Evolutionary conservation across 1,139 yeast genomes (phyloP).

Genomic region (Scheffersomyces lignicola): DNA sequence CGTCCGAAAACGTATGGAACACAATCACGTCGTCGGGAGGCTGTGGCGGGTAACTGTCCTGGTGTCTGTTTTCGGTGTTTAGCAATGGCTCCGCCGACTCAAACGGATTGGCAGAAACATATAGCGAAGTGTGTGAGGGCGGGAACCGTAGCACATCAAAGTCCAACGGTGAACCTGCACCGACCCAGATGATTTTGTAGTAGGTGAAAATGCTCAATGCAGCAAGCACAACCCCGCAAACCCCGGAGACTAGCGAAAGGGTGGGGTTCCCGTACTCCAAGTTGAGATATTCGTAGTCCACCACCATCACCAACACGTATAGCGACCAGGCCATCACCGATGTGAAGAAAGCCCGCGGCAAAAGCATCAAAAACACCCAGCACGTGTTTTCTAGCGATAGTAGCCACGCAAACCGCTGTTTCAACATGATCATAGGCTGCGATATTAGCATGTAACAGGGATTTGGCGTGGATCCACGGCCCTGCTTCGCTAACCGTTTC

Average conservation of each 20-base stretch:
- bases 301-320: slow-evolving; percentile 34
- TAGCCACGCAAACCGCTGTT: slow-evolving; percentile 3
- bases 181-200: slow-evolving; percentile 51
- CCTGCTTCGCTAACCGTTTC: too few relatives aligned
- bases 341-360: slow-evolving; percentile 62
- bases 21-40: slow-evolving; percentile 19
- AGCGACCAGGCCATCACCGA: slow-evolving; percentile 59
- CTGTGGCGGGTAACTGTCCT: slow-evolving; percentile 4
- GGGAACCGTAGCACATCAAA: slow-evolving; percentile 23
- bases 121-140: slow-evolving; percentile 7
- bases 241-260: slow-evolving; percentile 14
- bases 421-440: slow-evolving; percentile 2
- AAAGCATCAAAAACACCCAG: slow-evolving; percentile 48
- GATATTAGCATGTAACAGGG: slow-evolving; percentile 4
- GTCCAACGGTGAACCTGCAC: slow-evolving; percentile 67
- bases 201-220: slow-evolving; percentile 43
- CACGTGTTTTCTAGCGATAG: slow-evolving; percentile 29
- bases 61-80: slow-evolving; percentile 6
- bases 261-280: slow-evolving; percentile 11
- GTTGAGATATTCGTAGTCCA: slow-evolving; percentile 18
- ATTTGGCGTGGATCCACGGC: too few relatives aligned
- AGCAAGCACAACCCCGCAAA: slow-evolving; percentile 21
- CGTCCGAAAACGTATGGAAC: slow-evolving; percentile 18
- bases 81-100: slow-evolving; percentile 4
- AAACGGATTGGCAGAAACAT: slow-evolving; percentile 14